phyloP scores from a whole-genome alignment of 75 land plant species.

The Sequoiadendron giganteum region DNA sequence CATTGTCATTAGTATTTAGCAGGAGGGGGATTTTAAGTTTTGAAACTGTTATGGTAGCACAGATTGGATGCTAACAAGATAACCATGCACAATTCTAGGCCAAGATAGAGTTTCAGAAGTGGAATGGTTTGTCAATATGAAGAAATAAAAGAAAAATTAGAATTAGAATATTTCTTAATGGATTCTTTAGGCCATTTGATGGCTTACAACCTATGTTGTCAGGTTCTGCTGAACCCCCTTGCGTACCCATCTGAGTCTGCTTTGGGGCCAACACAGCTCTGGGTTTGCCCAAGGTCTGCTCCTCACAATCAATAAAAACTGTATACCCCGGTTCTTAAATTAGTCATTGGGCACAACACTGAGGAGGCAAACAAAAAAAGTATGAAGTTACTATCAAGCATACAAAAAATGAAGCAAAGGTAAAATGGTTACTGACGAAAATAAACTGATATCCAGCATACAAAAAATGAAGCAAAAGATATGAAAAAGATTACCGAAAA shows the following conservation, averaged over 20 bases:
- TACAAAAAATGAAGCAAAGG: not conserved
- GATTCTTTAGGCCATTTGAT: not conserved
- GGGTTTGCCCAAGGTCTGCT: no score
- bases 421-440: not conserved
- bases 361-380: not conserved
- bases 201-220: no score
- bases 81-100: not conserved
- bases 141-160: not conserved
- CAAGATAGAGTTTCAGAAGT: not conserved
- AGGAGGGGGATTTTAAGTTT: not conserved
- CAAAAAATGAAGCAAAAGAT: no score
- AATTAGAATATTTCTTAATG: not conserved
- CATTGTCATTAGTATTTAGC: not conserved
- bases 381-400: not conserved
- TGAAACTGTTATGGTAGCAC: not conserved
- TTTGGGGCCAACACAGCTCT: no score
- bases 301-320: no score
- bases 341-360: not conserved
- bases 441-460: no score
- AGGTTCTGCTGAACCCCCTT: no score
- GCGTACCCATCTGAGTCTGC: no score
- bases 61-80: not conserved
- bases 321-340: no score
- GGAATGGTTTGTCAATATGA: not conserved
- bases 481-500: no score